Base-by-base conservation (phyloP, 2,329 filamentous ascomycete species). In the Ceratocystis colombiana region DNA sequence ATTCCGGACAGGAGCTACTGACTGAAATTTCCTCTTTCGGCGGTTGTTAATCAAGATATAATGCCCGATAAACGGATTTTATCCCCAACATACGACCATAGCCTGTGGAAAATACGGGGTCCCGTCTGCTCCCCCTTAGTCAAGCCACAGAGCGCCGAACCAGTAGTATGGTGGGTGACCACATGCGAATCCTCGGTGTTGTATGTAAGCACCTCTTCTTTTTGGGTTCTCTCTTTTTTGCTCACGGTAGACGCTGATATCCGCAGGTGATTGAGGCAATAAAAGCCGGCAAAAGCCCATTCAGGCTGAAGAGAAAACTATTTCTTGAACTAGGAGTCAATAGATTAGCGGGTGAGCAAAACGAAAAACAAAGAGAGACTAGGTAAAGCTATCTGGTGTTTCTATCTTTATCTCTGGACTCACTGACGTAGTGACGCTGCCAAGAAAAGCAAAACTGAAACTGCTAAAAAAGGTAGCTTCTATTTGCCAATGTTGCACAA, bases 21-120 rank as follows among this genome's bases (percentile, higher is more conserved):
- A 3, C 2, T 28, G 25, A 28, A 5, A 28, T 28, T 5, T 28
- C 4, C 25, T 28, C 3, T 28, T 3, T 28, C 28, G 28, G 28
- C 28, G 28, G 3, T 5, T 3, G 28, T 1, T 3, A 5, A 5
- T 1, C 3, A 28, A 5, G 2, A 28, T 28, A 28, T 28, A 28
- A 28, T 28, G 3, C 5, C 28, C 28, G 28, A 28, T 28, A 28
- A 28, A 5, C 3, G 28, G 3, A 1, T 1, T 33, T 7, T 33
- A 7, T 33, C 5, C 5, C 30, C 30, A 8, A 48, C 46, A 48
- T 48, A 48, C 30, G 70, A 71, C 50, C 66, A 69, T 37, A 70
- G 46, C 46, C 28, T 28, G 28, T 28, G 28, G 28, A 28, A 28
- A 28, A 28, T 28, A 28, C 28, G 28, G 28, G 28, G 46, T 48